These are phyloP conservation scores for Trichomonas tenax DNA, from an alignment of 208 protist genomes.

Conservation along the genomic window DNA sequence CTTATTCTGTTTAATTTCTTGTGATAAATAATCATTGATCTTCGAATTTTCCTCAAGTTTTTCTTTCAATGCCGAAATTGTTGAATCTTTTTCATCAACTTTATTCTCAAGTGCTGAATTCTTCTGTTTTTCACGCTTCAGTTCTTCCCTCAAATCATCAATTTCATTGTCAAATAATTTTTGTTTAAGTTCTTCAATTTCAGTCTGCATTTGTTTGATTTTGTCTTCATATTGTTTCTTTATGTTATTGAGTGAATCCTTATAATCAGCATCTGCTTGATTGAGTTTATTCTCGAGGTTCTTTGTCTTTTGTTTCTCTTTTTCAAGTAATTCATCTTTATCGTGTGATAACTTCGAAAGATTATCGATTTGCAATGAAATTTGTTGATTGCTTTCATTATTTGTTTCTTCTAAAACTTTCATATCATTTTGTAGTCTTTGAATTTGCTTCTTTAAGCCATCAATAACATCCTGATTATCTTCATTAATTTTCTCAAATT, in stretches of 20 bases:
- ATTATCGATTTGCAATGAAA: neutral
- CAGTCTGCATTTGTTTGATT: neutral
- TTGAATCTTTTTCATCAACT: neutral
- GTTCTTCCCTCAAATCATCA: neutral
- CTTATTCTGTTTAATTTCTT: neutral
- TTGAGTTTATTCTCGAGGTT: neutral
- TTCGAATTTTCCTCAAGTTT: neutral
- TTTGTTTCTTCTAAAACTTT: neutral
- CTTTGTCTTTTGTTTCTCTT: neutral
- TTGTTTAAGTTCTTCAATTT: neutral
- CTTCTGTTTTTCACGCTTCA: neutral
- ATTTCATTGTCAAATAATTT: neutral
- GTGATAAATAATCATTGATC: neutral
- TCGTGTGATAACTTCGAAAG: neutral
- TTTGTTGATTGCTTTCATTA: neutral
- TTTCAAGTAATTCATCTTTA: neutral
- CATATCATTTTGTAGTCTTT: neutral
- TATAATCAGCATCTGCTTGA: neutral
- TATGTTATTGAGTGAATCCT: neutral
- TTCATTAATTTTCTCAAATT: neutral
- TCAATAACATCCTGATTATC: neutral
- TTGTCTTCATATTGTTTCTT: neutral
- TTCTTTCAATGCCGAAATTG: neutral
- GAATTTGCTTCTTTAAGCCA: neutral
- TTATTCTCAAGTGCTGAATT: neutral